These are phyloP conservation scores for Erigeron philadelphicus DNA, from an alignment of 140 eudicot species.

Conservation along the genomic window DNA sequence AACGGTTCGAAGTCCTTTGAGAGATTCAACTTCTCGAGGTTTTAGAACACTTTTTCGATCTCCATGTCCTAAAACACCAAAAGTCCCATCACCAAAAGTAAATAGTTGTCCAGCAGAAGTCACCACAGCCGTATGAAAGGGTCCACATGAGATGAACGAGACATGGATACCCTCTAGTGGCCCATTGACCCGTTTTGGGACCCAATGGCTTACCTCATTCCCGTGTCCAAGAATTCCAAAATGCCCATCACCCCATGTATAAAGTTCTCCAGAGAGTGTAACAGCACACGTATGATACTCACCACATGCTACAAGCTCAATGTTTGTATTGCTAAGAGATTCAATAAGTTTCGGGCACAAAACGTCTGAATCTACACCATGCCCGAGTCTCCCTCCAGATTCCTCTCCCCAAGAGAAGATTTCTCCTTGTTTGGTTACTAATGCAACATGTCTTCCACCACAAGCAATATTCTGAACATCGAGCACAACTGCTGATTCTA, in stretches of 20 bases:
- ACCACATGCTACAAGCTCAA: constrained; percentile 96
- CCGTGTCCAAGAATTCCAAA: constrained; percentile 97
- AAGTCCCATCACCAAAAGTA: constrained; percentile 95
- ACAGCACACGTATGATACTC: constrained; percentile 92
- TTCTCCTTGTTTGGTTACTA: constrained; percentile 96
- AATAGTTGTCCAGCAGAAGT: constrained; percentile 92
- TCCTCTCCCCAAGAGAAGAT: constrained; percentile 98
- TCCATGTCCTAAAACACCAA: constrained; percentile 95
- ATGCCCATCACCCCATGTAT: constrained; percentile 95
- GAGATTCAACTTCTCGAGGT: constrained; percentile 93
- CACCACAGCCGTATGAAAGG: constrained; percentile 96
- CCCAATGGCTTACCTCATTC: constrained; percentile 93
- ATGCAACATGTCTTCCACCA: constrained; percentile 83
- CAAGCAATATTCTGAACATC: constrained; percentile 98
- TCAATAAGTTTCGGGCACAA: constrained; percentile 85
- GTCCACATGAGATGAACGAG: constrained; percentile 83
- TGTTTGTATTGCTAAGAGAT: constrained; percentile 56
- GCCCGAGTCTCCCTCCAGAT: constrained; percentile 91
- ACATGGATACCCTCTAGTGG: constrained; percentile 94
- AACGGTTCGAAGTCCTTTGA: constrained; percentile 83
- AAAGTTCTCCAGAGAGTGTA: constrained; percentile 89
- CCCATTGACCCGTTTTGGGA: constrained; percentile 86
- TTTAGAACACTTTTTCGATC: constrained; percentile 60
- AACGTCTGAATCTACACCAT: constrained; percentile 89
- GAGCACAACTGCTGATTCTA: constrained; percentile 89